Evolutionary conservation across 768 basidiomycete genomes (phyloP), one percentile per base, ranked within the genome.

Genomic region (Auricularia sp.): DNA sequence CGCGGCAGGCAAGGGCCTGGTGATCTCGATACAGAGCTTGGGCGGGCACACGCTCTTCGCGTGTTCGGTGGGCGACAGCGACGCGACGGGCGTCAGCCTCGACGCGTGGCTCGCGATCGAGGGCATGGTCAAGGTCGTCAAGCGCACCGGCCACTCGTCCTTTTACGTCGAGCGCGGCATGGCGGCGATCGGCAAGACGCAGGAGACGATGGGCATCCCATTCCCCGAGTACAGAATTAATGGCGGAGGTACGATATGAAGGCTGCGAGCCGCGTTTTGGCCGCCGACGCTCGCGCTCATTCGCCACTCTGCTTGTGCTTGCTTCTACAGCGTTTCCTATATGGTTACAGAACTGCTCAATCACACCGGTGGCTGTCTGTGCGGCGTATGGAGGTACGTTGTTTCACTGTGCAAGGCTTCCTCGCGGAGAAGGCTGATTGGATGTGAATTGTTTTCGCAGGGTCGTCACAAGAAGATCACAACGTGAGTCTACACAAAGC

Each of bases 101-200:
- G 90, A 93, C 71, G 88, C 87, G 68, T 93, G 91, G 91, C 74
- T 82, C 36, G 84, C 83, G 70, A 70, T 92, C 54, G 88, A 92
- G 58, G 74, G 85, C 51, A 91, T 92, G 87, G 78, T 91, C 67
- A 83, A 82, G 47, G 86, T 91, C 33, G 90, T 91, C 58, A 65
- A 63, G 68, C 80, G 89, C 66, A 92, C 90, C 18, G 90, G 91
- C 1, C 91, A 92, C 72, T 90, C 89, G 7, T 90, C 87, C 68
- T 92, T 80, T 73, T 93, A 93, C 73, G 88, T 93, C 8, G 90
- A 92, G 71, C 91, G 91, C 71, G 88, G 89, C 5, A 90, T 90
- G 84, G 84, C 82, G 60, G 90, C 90, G 3, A 87, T 88, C 86
- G 87, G 87, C 18, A 90, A 88, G 75, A 86, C 85, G 5, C 80